Evolutionary conservation across 148 eudicot species (phyloP).

Genomic region (Persicaria tinctoria): DNA sequence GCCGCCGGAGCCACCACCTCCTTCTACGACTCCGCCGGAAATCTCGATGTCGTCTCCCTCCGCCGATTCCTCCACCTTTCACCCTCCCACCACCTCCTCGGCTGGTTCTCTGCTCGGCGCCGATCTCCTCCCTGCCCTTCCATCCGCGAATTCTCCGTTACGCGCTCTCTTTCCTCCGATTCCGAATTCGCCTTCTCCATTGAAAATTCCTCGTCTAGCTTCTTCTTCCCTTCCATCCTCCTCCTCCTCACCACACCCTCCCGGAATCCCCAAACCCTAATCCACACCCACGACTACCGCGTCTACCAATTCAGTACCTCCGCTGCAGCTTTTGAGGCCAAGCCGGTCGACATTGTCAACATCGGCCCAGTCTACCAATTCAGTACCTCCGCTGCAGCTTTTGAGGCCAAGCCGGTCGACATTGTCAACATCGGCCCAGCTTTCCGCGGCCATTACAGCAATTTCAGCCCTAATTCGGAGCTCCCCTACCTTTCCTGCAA

Average conservation of each 20-base stretch:
- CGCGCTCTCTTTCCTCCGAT: slow-evolving; percentile 26
- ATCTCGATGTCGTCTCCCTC: slow-evolving; percentile 22
- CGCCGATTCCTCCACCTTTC: slow-evolving; percentile 18
- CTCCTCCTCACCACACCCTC: slow-evolving; percentile 58
- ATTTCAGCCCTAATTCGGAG: slow-evolving; percentile 42
- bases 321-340: slow-evolving; percentile 28
- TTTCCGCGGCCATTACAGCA: slow-evolving; percentile 54
- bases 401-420: slow-evolving; percentile 38
- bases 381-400: slow-evolving; percentile 13
- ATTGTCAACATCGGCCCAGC: slow-evolving; percentile 72
- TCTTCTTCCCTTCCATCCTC: slow-evolving; percentile 32
- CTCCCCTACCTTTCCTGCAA: slow-evolving; percentile 42
- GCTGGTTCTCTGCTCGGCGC: slow-evolving; percentile 74
- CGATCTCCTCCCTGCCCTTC: slow-evolving; percentile 64
- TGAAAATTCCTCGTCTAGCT: slow-evolving; percentile 6
- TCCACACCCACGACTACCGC: slow-evolving; percentile 66
- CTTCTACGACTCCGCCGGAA: slow-evolving; percentile 28
- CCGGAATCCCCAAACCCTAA: slow-evolving; percentile 29
- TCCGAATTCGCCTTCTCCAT: slow-evolving; percentile 20
- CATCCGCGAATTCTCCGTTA: slow-evolving; percentile 37
- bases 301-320: slow-evolving; percentile 35
- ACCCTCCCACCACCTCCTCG: slow-evolving; percentile 34
- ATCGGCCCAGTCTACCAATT: slow-evolving; percentile 68
- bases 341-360: slow-evolving; percentile 45
- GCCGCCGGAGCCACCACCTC: slow-evolving; percentile 31